A percentile compares a stretch with the other conserved stretches of the same genome.
Conservation (phyloP, 1,139 yeast genomes). For the Candida sojae region DNA sequence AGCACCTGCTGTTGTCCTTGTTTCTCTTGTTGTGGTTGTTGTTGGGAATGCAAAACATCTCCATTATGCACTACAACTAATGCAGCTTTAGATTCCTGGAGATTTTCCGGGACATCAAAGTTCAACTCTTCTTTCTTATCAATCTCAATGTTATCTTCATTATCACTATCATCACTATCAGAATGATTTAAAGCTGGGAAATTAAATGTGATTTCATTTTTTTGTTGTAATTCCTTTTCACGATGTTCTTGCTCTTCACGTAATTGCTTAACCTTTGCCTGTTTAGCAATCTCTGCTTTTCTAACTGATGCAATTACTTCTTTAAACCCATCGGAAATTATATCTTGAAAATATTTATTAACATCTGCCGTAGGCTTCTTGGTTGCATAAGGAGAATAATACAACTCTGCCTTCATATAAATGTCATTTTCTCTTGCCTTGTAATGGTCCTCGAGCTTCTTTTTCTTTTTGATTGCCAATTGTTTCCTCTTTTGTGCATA, state of each 20-base stretch:
- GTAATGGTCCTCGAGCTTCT: slow-evolving; percentile 14
- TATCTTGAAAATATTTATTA: slow-evolving; percentile 23
- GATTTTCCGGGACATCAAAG: slow-evolving; percentile 13
- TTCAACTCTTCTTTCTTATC: slow-evolving; percentile 15
- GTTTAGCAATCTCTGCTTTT: slow-evolving; percentile 31
- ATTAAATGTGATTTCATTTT: slow-evolving; percentile 30
- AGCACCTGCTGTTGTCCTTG: not conserved
- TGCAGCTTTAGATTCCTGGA: not conserved
- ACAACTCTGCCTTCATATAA: slow-evolving; percentile 47
- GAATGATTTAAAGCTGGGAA: slow-evolving; percentile 19
- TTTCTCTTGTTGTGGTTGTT: not conserved
- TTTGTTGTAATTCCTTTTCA: slow-evolving; percentile 21
- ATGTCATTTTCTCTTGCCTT: slow-evolving; percentile 33
- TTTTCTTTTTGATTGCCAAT: slow-evolving; percentile 21
- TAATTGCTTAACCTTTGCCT: slow-evolving; percentile 22
- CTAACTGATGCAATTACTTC: slow-evolving; percentile 38
- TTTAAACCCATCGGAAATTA: slow-evolving; percentile 36
- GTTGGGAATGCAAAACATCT: not conserved
- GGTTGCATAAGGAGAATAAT: slow-evolving; percentile 41
- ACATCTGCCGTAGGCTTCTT: slow-evolving; percentile 26
- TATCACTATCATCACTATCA: slow-evolving; percentile 15
- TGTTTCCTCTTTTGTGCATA: slow-evolving; percentile 52
- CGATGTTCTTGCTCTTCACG: slow-evolving; percentile 22
- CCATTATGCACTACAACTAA: slow-evolving; percentile 5
- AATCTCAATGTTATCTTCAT: slow-evolving; percentile 12